Conservation (phyloP, 768 basidiomycete species). For the Termitomyces heimii region DNA sequence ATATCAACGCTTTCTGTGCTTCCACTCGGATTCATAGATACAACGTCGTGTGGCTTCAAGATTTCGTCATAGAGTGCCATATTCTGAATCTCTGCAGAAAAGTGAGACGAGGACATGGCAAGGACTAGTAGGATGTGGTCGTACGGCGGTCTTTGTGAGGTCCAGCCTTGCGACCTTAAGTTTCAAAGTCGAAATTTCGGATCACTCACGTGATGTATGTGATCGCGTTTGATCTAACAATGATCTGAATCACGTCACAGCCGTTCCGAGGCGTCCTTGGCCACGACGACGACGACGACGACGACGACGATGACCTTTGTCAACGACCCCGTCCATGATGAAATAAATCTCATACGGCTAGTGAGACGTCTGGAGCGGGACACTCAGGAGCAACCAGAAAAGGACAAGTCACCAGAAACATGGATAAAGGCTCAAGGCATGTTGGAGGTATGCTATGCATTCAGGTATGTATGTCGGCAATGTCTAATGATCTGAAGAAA, state of each 20-base stretch:
- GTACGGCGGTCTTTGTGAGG: neutral
- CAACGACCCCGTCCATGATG: slow-evolving; percentile 40
- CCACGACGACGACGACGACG: slow-evolving; percentile 1
- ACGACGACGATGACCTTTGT: neutral
- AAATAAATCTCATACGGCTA: slow-evolving; percentile 61
- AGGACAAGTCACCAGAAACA: slow-evolving; percentile 12
- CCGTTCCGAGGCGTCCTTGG: neutral
- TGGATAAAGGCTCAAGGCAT: slow-evolving; percentile 54
- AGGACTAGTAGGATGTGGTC: neutral
- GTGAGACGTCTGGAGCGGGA: slow-evolving; percentile 56
- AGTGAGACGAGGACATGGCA: slow-evolving; percentile 1
- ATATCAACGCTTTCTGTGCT: slow-evolving; percentile 10
- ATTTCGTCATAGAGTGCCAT: neutral
- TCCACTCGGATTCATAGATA: neutral
- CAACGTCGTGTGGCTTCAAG: neutral
- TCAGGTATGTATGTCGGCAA: neutral
- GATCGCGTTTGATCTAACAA: neutral
- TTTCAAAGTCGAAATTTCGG: slow-evolving; percentile 4
- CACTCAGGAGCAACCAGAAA: slow-evolving; percentile 31
- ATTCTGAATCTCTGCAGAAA: neutral
- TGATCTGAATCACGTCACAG: neutral
- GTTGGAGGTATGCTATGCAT: slow-evolving; percentile 44
- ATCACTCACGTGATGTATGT: slow-evolving; percentile 8
- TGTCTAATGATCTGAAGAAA: slow-evolving; percentile 21
- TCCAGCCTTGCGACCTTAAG: neutral